Percentiles rank a stretch among this genome's conserved stretches.
These are phyloP conservation scores for Mallotus repandus DNA, from an alignment of 441 rosid species.

Conservation along the genomic window DNA sequence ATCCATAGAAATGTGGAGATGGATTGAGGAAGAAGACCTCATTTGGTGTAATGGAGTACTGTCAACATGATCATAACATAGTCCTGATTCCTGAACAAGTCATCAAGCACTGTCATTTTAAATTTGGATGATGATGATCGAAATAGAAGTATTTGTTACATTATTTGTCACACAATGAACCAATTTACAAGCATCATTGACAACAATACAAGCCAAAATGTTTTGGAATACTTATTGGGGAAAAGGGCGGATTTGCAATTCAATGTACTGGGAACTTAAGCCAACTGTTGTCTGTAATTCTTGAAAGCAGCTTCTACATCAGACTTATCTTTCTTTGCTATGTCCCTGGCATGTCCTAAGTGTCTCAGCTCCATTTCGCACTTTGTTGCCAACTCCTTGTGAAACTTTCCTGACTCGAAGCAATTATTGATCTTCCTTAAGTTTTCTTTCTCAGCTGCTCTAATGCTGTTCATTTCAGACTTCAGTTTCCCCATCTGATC, in stretches of 20 bases:
- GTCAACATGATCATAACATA: no score
- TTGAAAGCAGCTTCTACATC: slow-evolving; percentile 1
- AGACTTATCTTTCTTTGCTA: not conserved
- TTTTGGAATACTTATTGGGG: not conserved
- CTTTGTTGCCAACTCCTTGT: not conserved
- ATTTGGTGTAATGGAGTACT: no score
- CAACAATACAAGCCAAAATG: no score
- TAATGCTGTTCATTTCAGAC: not conserved
- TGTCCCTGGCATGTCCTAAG: not conserved
- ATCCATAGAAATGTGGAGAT: not conserved
- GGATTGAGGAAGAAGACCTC: no score
- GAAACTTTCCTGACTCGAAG: not conserved
- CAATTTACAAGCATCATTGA: no score
- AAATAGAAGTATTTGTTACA: no score
- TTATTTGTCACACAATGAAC: no score
- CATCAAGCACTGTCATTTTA: no score
- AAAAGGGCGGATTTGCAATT: not conserved
- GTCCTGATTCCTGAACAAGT: no score
- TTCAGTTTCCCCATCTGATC: not conserved
- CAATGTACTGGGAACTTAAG: not conserved
- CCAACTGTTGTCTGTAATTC: not conserved
- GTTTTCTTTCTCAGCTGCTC: not conserved
- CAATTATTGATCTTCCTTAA: not conserved
- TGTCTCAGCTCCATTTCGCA: not conserved
- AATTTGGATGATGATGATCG: no score